phyloP scores from a whole-genome alignment of 805 yeast genomes.

The Lipomyces chichibuensis region DNA sequence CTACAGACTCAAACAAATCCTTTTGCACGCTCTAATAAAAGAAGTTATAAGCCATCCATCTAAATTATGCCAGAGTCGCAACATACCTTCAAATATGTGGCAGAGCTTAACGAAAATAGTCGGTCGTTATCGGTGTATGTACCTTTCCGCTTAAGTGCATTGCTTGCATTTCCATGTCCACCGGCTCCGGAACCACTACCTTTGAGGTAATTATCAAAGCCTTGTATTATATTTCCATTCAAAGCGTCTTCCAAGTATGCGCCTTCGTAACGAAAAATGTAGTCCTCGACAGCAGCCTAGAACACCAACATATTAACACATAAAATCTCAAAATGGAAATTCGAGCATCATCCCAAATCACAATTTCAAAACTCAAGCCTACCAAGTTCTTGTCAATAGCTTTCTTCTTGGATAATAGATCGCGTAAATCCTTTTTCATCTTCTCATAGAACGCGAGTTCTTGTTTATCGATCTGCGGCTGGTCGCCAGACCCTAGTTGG shows the following conservation, averaged over 20 bases:
- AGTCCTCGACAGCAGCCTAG: constrained; percentile 60
- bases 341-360: neutral
- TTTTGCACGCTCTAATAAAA: constrained; percentile 24
- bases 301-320: neutral
- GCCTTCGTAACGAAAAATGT: constrained; percentile 75
- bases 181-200: constrained; percentile 37
- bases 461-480: constrained; percentile 22
- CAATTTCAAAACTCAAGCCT: neutral
- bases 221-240: constrained; percentile 82
- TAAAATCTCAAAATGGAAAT: neutral
- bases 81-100: constrained; percentile 30
- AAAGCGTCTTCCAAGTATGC: constrained; percentile 72
- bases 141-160: constrained; percentile 16
- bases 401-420: constrained; percentile 62
- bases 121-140: constrained; percentile 32
- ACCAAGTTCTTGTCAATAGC: constrained; percentile 58
- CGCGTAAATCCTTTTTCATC: constrained; percentile 66
- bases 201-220: constrained; percentile 80
- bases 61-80: neutral
- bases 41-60: neutral
- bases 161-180: neutral
- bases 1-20: constrained; percentile 21
- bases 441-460: constrained; percentile 59
- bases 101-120: constrained; percentile 37
- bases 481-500: constrained; percentile 20